phyloP scores from a whole-genome alignment of 805 yeast species.

The Torulaspora maleeae region DNA sequence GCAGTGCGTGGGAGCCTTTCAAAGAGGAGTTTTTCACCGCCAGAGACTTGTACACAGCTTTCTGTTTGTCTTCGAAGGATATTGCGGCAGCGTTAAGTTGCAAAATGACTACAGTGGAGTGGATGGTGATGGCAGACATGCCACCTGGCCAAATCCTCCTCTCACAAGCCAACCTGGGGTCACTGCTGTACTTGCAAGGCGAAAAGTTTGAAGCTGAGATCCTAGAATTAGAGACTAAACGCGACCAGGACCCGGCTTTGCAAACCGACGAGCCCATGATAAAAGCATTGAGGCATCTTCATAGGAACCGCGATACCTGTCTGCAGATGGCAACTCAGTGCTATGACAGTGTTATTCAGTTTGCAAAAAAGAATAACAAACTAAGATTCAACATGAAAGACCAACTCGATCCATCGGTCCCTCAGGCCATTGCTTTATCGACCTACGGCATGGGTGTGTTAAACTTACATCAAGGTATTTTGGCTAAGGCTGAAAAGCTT shows the following conservation, averaged over 20 bases:
- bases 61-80: conserved; percentile 67
- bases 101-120: conserved; percentile 58
- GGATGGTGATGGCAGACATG: conserved; percentile 71
- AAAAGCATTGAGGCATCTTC: conserved; percentile 23
- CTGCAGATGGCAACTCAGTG: conserved; percentile 37
- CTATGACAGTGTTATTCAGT: conserved; percentile 42
- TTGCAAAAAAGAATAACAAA: conserved; percentile 37
- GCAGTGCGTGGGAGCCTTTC: conserved; percentile 65
- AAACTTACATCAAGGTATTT: conserved; percentile 53
- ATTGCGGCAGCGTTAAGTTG: conserved; percentile 54
- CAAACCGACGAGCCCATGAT: conserved; percentile 25
- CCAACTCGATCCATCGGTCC: conserved; percentile 42
- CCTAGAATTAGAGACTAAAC: conserved; percentile 28
- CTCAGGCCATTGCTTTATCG: conserved; percentile 72
- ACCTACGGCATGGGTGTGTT: conserved; percentile 84
- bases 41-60: conserved; percentile 69
- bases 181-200: conserved; percentile 62
- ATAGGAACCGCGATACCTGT: conserved; percentile 31
- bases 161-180: conserved; percentile 65
- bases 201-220: conserved; percentile 55
- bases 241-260: conserved; percentile 21
- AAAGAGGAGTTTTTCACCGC: conserved; percentile 73
- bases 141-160: conserved; percentile 59
- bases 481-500: conserved; percentile 53
- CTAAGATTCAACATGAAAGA: conserved; percentile 33